Evolutionary conservation across 176 grass and related monocot species (phyloP), one percentile per base, ranked within the genome.

Genomic region (Calamus simplicifolius): DNA sequence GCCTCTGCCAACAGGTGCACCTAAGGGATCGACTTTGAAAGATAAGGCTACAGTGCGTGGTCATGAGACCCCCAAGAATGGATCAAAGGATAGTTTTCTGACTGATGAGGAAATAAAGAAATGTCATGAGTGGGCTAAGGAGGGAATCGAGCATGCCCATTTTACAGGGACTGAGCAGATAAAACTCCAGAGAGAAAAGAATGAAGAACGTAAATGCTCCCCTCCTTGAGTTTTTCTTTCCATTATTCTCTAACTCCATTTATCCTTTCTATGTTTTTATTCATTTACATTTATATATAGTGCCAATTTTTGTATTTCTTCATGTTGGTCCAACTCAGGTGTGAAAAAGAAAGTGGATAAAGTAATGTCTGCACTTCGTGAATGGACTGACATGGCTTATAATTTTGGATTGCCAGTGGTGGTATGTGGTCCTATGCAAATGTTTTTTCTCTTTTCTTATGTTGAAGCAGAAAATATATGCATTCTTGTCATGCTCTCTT

Each of bases 281-380:
- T 4, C 31, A 6, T 15, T 19, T 30, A 15, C 2, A 27, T n/a
- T 53, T 67, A 3, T 29, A 23, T 3, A 16, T 54, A 8, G 50
- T 67, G 29, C 6, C 4, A 30, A 30, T 28, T 16, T n/a, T 28
- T 54, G 29, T 67, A 16, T 18, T 67, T 8, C 19, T 18, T 25
- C 10, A 1, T 16, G 17, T 53, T 4, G 16, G 4, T 54, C 18
- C n/a, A 27, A 18, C 18, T 54, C 23, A 67, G 64, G 64, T 30
- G 50, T 67, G 4, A 52, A 29, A n/a, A 67, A 67, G 64, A 67
- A 67, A 67, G 64, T 67, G 10, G 25, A 52, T 17, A 67, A 67
- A 53, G 50, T 67, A 54, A 52, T 67, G 50, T 15, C 64, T 31
- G 23, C 64, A 67, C 6, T 67, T 4, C 50, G 27, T 14, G 50